Conservation (phyloP, 345 rosid genomes). For the Arabidopsis suecica region DNA sequence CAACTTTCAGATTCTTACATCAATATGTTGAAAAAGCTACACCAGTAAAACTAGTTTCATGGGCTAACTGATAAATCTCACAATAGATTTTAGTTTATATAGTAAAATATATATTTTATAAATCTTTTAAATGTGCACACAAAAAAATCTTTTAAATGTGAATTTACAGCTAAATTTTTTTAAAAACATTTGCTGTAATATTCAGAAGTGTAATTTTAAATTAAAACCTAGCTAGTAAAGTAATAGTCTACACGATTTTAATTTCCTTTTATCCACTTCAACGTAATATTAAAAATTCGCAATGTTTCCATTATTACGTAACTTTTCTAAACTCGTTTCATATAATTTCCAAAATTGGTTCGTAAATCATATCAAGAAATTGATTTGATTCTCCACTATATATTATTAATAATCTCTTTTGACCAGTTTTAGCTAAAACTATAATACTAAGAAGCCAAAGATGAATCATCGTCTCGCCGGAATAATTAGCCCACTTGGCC, state of each 20-base stretch:
- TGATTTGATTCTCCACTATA: slow-evolving; percentile 21
- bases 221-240: not conserved
- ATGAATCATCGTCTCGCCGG: slow-evolving; percentile 37
- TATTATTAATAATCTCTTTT: not conserved
- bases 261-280: slow-evolving; percentile 12
- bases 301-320: not conserved
- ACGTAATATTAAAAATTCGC: not conserved
- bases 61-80: not conserved
- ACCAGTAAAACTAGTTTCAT: not conserved
- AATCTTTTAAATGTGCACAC: too few relatives aligned
- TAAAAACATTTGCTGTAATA: not conserved
- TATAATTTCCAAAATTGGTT: not conserved
- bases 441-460: slow-evolving; percentile 16
- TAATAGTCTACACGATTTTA: slow-evolving; percentile 6
- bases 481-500: slow-evolving; percentile 33
- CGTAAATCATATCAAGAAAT: not conserved
- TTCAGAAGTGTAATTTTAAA: not conserved
- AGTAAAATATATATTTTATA: not conserved
- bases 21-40: not conserved
- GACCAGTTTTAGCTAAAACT: not conserved
- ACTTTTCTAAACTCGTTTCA: slow-evolving; percentile 16
- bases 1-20: not conserved
- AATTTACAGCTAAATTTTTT: not conserved
- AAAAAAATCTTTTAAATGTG: not conserved
- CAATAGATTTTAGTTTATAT: not conserved